Evolutionary conservation across 768 basidiomycete genomes (phyloP), one percentile per base, ranked within the genome.

Genomic region (Hypsizygus marmoreus): DNA sequence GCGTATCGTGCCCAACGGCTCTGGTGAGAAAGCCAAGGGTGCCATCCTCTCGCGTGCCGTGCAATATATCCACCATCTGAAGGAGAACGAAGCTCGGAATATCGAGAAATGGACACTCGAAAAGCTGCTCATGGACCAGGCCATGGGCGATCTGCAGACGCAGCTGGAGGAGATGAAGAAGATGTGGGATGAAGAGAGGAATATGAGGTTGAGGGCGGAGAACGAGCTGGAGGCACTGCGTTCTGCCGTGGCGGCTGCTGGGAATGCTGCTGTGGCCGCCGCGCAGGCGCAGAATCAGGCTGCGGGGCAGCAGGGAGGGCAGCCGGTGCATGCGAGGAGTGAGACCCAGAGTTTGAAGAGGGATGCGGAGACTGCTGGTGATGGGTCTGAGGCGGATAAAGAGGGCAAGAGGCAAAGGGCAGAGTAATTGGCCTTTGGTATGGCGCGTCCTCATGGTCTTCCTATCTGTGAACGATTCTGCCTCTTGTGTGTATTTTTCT

Each of bases 81-180:
- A 92, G 57, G 89, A 91, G 64, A 91, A 91, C 64, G 91, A 94
- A 61, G 88, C 88, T 12, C 80, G 86, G 19, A 94, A 93, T 53
- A 91, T 92, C 49, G 89, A 95, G 61, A 91, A 90, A 60, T 95
- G 93, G 92, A 92, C 91, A 5, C 73, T 95, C 29, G 92, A 95
- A 71, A 93, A 93, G 68, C 63, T 93, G 25, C 71, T 95, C 40
- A 92, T 90, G 86, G 92, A 94, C 58, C 91, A 93, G 66, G 89
- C 88, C 2, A 89, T 91, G 89, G 87, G 86, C 5, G 89, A 91
- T 55, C 68, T 90, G 45, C 88, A 91, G 64, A 80, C 82, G 11
- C 89, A 91, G 61, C 73, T 92, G 9, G 90, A 91, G 56, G 90
- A 91, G 65, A 74, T 87, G 63, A 81, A 86, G 59, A 72, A 86